phyloP scores from a whole-genome alignment of 202 grass and related monocot genomes.

The Panicum virgatum region DNA sequence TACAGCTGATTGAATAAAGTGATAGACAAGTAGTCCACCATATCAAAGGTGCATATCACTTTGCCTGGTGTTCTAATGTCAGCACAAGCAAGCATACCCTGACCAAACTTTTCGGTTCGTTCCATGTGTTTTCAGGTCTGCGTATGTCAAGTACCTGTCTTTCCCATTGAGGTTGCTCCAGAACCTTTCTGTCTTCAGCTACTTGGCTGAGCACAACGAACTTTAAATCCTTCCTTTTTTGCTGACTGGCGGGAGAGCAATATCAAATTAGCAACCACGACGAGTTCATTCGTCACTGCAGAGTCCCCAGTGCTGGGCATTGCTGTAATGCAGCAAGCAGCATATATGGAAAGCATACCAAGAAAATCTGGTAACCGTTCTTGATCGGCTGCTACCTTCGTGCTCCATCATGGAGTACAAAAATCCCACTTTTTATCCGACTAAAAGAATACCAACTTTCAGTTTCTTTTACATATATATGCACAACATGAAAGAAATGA shows the following conservation, averaged over 20 bases:
- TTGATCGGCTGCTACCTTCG: not conserved
- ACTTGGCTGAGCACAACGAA: not conserved
- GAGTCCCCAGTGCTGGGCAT: constrained; percentile 11
- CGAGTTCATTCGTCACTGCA: not conserved
- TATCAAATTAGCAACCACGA: not conserved
- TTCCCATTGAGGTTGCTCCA: not conserved
- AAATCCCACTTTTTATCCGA: not conserved
- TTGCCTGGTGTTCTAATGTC: not conserved
- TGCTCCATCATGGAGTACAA: not conserved
- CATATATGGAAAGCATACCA: constrained; percentile 15
- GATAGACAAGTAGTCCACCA: not conserved
- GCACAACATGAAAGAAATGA: constrained; percentile 14
- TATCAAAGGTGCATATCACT: not conserved
- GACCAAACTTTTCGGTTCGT: not conserved
- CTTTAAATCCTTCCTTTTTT: not conserved
- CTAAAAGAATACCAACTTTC: not conserved
- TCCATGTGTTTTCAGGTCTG: not conserved
- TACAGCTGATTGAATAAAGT: not conserved
- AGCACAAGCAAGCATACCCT: not conserved
- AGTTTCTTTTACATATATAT: not conserved
- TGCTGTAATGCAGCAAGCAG: constrained; percentile 11
- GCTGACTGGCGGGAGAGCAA: not conserved
- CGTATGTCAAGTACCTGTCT: not conserved
- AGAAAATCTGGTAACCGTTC: constrained; percentile 42
- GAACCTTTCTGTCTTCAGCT: not conserved